Conservation (phyloP, 2,329 filamentous ascomycete genomes). For the Xylariales sp. region DNA sequence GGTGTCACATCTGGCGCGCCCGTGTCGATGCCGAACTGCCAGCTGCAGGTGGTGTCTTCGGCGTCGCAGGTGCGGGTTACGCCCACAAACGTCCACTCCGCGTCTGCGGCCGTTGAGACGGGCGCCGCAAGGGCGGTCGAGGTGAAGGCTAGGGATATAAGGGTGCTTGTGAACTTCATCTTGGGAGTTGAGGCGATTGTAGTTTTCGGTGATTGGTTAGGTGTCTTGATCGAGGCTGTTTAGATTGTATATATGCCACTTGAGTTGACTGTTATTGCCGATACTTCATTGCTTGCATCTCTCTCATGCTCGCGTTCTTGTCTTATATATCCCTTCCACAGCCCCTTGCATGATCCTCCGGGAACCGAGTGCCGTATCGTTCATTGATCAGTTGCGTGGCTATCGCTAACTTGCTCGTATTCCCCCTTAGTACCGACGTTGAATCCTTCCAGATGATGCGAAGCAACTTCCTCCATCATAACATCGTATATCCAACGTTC, state of each 20-base stretch:
- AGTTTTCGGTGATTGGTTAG: background rate
- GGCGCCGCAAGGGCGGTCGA: conserved; percentile 20
- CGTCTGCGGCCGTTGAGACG: conserved; percentile 24
- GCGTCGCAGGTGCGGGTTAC: conserved; percentile 35
- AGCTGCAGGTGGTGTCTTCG: conserved; percentile 34
- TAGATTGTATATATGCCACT: background rate
- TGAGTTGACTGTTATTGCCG: background rate
- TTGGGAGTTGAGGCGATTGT: too few species aligned
- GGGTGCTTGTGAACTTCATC: conserved; percentile 14
- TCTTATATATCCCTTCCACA: background rate
- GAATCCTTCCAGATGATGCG: too few species aligned
- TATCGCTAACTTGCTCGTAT: background rate
- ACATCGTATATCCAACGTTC: conserved; percentile 2
- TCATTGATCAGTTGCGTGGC: too few species aligned
- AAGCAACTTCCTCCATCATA: background rate
- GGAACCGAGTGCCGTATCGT: background rate
- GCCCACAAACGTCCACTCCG: conserved; percentile 34
- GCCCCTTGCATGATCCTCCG: background rate
- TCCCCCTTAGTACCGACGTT: background rate
- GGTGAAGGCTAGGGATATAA: conserved; percentile 20
- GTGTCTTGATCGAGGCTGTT: background rate
- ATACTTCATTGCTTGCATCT: background rate
- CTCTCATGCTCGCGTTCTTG: background rate
- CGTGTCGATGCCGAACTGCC: conserved; percentile 37
- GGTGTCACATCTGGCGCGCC: conserved; percentile 23